Base-by-base conservation (phyloP, 2,329 filamentous ascomycete genomes). In the Scedosporium aurantiacum region DNA sequence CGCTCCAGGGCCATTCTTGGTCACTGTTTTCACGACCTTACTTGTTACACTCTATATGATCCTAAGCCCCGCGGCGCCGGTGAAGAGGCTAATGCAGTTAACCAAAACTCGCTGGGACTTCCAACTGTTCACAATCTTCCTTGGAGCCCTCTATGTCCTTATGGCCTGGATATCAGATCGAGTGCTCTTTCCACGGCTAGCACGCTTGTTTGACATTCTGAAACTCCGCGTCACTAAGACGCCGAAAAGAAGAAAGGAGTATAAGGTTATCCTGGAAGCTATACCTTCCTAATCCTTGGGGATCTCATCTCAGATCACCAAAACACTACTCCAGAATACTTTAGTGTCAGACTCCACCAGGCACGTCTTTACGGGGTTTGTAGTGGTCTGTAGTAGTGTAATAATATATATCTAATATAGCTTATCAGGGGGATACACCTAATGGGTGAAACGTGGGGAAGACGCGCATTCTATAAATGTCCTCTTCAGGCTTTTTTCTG, bases 201-300 rank as follows among this genome's bases (percentile, higher is more conserved):
- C 91, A 18, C 85, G 83, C 64, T 73, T 78, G 56, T 76, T 96
- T 61, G 91, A 90, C 1, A 76, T 75, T 32, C 66, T 81, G 16
- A 88, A 85, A 69, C 74, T 81, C 58, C 74, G 72, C n/a, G 61
- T 91, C 71, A 74, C 82, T 66, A 72, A 82, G 58, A 79, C 78
- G 69, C 75, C 78, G 52, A 97, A 97, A 77, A 85, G 88, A 74
- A 82, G 91, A 65, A 96, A 96, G 74, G 79, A 86, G 75, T 97
- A 97, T 71, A 97, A 97, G 76, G 67, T 90, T 21, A 86, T 97
- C 32, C 70, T 81, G 58, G 88, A 94, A 69, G 78, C 83, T 61
- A 64, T 63, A 12, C 37, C 45, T 43, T 10, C 50, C 18, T 60
- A 57, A 57, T 14, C 27, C 27, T 57, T 6, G 3, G 8, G 43